Conservation (phyloP, 352 stramenopile genomes). For the Pythium oligandrum region DNA sequence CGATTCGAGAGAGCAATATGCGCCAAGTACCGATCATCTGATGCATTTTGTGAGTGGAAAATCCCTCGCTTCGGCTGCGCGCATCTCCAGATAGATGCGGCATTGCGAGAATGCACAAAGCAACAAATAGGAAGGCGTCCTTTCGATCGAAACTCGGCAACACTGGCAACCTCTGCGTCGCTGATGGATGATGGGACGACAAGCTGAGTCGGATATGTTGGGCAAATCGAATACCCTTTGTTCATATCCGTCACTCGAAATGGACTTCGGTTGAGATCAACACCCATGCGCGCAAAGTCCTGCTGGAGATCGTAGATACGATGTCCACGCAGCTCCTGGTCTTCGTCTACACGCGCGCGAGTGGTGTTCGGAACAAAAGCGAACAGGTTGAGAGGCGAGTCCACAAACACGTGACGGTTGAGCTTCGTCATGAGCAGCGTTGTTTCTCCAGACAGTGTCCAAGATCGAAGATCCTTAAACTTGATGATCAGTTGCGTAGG, state of each 20-base stretch:
- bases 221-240: conserved; percentile 58
- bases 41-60: conserved; percentile 61
- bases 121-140: conserved; percentile 78
- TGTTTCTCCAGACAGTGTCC: conserved; percentile 65
- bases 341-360: conserved; percentile 15
- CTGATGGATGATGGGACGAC: conserved; percentile 63
- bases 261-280: conserved; percentile 28
- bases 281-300: conserved; percentile 76
- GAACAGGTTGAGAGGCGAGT: conserved; percentile 66
- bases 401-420: conserved; percentile 66
- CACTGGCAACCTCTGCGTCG: conserved; percentile 55
- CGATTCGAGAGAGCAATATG: conserved; percentile 43
- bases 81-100: conserved; percentile 76
- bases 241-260: conserved; percentile 70
- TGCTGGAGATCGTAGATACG: conserved; percentile 54
- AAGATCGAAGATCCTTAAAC: conserved; percentile 75
- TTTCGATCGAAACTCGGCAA: conserved; percentile 81
- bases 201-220: conserved; percentile 75
- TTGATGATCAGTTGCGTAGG: conserved; percentile 67
- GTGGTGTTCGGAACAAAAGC: conserved; percentile 31
- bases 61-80: conserved; percentile 85
- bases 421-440: conserved; percentile 57
- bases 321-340: conserved; percentile 39
- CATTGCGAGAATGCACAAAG: conserved; percentile 66
- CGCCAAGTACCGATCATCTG: conserved; percentile 74